phyloP scores from a whole-genome alignment of 768 basidiomycete species.

The Hirschioporus abietinus region DNA sequence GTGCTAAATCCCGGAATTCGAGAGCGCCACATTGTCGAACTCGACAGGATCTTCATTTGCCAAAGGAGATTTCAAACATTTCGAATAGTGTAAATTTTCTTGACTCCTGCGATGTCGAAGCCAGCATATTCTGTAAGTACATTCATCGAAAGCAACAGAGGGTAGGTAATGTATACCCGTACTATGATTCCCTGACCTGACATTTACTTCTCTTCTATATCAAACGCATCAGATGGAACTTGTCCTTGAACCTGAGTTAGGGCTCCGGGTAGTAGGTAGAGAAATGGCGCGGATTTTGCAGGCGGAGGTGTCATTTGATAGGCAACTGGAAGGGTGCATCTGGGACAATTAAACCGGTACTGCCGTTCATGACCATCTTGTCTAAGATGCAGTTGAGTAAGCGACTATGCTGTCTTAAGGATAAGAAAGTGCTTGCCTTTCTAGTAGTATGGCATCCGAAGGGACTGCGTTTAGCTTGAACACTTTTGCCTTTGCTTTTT shows the following conservation, averaged over 20 bases:
- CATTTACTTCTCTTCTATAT: constrained; percentile 18
- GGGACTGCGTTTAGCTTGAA: constrained; percentile 84
- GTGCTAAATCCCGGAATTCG: too few relatives aligned
- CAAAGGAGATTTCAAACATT: neutral
- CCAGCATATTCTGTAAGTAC: neutral
- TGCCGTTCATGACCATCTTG: constrained; percentile 70
- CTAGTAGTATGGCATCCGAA: constrained; percentile 66
- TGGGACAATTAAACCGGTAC: constrained; percentile 63
- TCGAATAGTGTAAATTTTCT: too few relatives aligned
- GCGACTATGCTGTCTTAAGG: constrained; percentile 22
- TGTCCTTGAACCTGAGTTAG: constrained; percentile 88
- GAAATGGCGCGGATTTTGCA: constrained; percentile 65
- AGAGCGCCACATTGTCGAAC: too few relatives aligned
- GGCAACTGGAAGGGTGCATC: constrained; percentile 61
- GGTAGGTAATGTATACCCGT: neutral
- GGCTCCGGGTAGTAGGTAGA: constrained; percentile 78
- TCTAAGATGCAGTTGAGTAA: constrained; percentile 29
- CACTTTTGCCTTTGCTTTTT: constrained; percentile 51
- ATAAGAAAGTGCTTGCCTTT: constrained; percentile 50
- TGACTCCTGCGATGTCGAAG: neutral
- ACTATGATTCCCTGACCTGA: neutral
- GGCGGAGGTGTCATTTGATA: constrained; percentile 81
- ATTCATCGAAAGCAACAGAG: neutral
- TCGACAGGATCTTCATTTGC: too few relatives aligned
- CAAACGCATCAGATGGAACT: constrained; percentile 78